phyloP scores from a whole-genome alignment of 2,329 filamentous ascomycete species.

The Fusarium xylarioides region DNA sequence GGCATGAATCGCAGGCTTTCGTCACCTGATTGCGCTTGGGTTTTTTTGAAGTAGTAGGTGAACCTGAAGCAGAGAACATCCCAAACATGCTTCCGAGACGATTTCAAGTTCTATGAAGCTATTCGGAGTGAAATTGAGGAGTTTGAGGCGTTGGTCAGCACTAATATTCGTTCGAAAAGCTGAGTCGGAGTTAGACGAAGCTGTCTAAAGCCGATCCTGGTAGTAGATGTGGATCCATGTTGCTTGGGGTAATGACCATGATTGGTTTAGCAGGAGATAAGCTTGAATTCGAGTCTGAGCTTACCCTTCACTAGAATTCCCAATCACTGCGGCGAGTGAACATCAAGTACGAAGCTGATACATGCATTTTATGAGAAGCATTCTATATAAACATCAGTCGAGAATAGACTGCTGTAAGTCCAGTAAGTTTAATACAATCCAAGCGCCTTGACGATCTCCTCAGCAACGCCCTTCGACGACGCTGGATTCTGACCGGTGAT shows the following conservation, averaged over 20 bases:
- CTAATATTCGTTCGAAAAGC: too few species aligned
- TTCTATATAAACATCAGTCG: fast-evolving
- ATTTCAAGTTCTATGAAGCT: fast-evolving
- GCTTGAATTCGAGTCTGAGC: not conserved
- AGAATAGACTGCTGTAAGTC: fast-evolving
- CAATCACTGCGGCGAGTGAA: fast-evolving
- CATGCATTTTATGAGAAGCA: fast-evolving
- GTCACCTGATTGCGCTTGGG: not conserved
- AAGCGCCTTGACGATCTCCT: not conserved
- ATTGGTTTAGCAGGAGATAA: not conserved
- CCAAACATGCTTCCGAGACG: not conserved
- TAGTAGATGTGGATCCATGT: not conserved
- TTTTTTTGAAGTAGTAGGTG: fast-evolving
- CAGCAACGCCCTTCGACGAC: not conserved
- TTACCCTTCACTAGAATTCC: not conserved
- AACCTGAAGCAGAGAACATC: not conserved
- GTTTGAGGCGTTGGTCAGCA: not conserved
- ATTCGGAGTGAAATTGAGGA: not conserved
- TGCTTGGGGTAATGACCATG: fast-evolving
- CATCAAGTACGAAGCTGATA: fast-evolving
- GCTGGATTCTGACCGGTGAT: not conserved
- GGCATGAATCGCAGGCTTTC: not conserved
- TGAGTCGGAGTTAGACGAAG: not conserved
- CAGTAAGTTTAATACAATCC: fast-evolving
- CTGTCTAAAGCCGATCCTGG: not conserved